A percentile compares a stretch with the other conserved stretches of the same genome.
Conservation (phyloP, 1,139 yeast genomes). For the Keqinozyma sinolaborantium region DNA sequence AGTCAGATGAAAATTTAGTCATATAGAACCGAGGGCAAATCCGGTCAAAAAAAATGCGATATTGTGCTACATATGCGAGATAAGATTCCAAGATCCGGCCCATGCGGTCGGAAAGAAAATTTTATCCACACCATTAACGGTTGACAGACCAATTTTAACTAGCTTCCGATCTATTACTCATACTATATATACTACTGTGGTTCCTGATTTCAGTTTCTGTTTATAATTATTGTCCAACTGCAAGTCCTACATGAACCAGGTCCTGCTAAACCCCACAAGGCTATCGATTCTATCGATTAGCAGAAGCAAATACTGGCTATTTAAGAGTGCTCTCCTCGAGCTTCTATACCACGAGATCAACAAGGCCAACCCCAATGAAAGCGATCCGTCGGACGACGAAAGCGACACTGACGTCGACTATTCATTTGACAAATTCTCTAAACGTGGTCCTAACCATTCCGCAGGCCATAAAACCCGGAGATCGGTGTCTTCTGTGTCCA, state of each 20-base stretch:
- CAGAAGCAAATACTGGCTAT: slow-evolving; percentile 48
- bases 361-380: slow-evolving; percentile 10
- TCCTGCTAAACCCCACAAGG: slow-evolving; percentile 40
- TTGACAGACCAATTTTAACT: too few species aligned
- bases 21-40: too few species aligned
- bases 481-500: slow-evolving; percentile 10
- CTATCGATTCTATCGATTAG: slow-evolving; percentile 48
- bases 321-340: slow-evolving; percentile 42
- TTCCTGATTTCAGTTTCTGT: too few species aligned
- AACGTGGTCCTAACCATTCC: not conserved
- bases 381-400: slow-evolving; percentile 15
- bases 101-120: too few species aligned
- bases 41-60: too few species aligned
- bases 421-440: slow-evolving; percentile 1
- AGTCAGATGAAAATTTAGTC: too few species aligned
- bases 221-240: too few species aligned
- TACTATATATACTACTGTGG: too few species aligned
- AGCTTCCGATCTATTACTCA: too few species aligned
- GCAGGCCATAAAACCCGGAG: slow-evolving; percentile 7
- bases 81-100: too few species aligned
- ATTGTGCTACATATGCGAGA: too few species aligned
- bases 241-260: slow-evolving; percentile 37
- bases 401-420: slow-evolving; percentile 14
- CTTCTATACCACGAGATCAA: slow-evolving; percentile 26
- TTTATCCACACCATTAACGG: too few species aligned